Base-by-base conservation (phyloP, 176 grass and related monocot genomes). In the Oryza glumipatula region DNA sequence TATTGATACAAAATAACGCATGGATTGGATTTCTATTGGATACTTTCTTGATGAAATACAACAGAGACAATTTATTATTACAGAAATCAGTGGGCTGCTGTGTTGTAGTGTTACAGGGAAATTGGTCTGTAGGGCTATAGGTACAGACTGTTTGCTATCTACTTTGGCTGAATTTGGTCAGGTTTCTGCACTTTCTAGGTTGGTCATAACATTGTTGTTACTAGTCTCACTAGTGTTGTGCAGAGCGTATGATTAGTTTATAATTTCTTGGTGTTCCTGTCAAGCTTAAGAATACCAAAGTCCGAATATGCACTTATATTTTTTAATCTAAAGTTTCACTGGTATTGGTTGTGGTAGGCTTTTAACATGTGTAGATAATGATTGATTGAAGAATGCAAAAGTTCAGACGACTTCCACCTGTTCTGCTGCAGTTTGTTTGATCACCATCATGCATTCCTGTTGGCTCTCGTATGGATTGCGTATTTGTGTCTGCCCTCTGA, bases 301-400 rank as follows among this genome's bases (percentile, higher is more conserved):
- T 32, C 30, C 13, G 11, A 39, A 41, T 19, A 23, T 63, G 39
- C 39, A 41, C 39, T 41, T 41, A 41, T 41, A 41, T 8, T 41
- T 41, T 41, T 1, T 41, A 10, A 66, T 56, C 4, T 30, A 45
- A 46, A n/a, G 28, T 23, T 0, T 72, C 3, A 14, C 69, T 65
- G 12, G 16, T 48, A 44, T 65, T 74, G 11, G 12, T 74, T 69
- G 17, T 22, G 65, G 33, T 68, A 80, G 45, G 36, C n/a, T 36
- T 80, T 56, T 19, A 13, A n/a, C 26, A 80, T 51, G 33, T 80
- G 5, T 11, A 68, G 63, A 48, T 24, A 17, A 11, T 67, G 41
- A 41, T 14, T 73, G 7, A 26, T 82, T 71, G 17, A 54, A 56
- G 30, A 38, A 56, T 43, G 48, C 47, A 71, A 81, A 70, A 44